Evolutionary conservation across 2,329 filamentous ascomycete genomes (phyloP).

Genomic region (Clarireedia paspali): DNA sequence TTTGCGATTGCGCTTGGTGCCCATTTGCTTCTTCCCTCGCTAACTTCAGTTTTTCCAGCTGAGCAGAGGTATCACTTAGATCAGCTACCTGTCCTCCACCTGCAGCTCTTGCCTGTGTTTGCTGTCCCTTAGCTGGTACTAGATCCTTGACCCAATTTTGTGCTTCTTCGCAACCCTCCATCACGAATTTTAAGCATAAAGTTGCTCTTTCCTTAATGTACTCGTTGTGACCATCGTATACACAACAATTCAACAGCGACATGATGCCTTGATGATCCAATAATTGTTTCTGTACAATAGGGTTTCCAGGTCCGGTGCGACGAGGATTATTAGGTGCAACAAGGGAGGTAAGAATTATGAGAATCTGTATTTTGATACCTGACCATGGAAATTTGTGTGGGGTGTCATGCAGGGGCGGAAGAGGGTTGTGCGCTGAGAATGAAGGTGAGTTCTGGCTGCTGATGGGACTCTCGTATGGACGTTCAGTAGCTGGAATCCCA

Average conservation of each 20-base stretch:
- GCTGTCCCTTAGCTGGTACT: conserved; percentile 26
- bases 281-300: conserved; percentile 80
- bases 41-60: neutral
- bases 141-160: conserved; percentile 59
- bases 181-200: conserved; percentile 76
- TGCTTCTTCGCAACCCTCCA: conserved; percentile 67
- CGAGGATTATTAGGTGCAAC: conserved; percentile 70
- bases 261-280: conserved; percentile 80
- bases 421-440: conserved; percentile 31
- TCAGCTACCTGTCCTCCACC: neutral
- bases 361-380: conserved; percentile 84
- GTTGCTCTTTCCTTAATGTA: conserved; percentile 90
- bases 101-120: conserved; percentile 13
- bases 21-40: neutral
- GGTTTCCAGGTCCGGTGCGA: conserved; percentile 53
- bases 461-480: conserved; percentile 49
- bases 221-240: conserved; percentile 87
- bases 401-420: conserved; percentile 50
- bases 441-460: conserved; percentile 10
- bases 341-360: conserved; percentile 81
- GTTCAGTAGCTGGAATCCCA: conserved; percentile 44
- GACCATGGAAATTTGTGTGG: conserved; percentile 59
- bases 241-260: conserved; percentile 79
- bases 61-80: neutral
- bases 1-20: neutral